Percentiles rank a stretch among this genome's conserved stretches.
These are phyloP conservation scores for Deinandra increscens DNA, from an alignment of 129 eudicot species.

Conservation along the genomic window DNA sequence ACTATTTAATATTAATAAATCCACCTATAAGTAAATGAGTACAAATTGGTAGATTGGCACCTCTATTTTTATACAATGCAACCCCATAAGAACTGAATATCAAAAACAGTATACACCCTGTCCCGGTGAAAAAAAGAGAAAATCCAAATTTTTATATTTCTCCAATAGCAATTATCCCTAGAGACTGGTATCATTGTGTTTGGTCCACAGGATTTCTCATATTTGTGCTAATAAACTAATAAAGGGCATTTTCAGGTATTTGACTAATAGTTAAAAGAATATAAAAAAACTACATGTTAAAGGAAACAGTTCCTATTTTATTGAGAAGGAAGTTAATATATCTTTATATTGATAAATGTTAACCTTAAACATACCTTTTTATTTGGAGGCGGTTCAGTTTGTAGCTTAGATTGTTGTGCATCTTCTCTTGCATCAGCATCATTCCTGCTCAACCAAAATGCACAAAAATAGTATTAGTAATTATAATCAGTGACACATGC, in stretches of 20 bases:
- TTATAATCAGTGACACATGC: background rate
- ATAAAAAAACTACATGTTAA: background rate
- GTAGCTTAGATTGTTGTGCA: conserved; percentile 25
- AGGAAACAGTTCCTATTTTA: background rate
- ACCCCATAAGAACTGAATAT: background rate
- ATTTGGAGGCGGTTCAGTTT: conserved; percentile 48
- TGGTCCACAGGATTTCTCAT: conserved; percentile 2
- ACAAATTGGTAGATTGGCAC: background rate
- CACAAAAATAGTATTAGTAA: background rate
- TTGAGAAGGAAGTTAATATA: background rate
- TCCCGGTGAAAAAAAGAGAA: background rate
- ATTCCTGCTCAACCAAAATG: conserved; percentile 32
- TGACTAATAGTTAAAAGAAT: conserved; percentile 2
- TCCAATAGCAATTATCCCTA: background rate
- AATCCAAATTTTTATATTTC: background rate
- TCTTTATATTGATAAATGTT: conserved; percentile 11
- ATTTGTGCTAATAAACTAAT: background rate
- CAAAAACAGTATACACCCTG: conserved; percentile 2
- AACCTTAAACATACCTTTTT: conserved; percentile 52
- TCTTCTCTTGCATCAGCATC: conserved; percentile 31
- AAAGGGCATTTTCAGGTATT: background rate
- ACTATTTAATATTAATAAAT: background rate
- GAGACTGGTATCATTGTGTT: background rate
- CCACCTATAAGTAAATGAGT: background rate
- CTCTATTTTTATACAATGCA: background rate